Evolutionary conservation across 2,329 filamentous ascomycete species (phyloP).

Genomic region (Waltergamsia citrina): DNA sequence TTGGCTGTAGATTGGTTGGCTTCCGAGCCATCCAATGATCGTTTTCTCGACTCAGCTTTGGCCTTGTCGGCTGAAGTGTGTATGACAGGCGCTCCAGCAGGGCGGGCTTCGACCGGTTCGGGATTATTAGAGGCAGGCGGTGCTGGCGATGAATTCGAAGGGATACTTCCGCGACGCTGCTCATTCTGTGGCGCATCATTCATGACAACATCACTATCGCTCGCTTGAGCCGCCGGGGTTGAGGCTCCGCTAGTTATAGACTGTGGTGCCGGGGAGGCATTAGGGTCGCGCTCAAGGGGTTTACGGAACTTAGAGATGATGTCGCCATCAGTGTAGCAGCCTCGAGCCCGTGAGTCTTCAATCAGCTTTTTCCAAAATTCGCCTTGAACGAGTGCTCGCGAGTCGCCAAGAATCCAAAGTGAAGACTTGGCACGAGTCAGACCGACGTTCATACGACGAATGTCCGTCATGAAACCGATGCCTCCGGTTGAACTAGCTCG

Average conservation of each 20-base stretch:
- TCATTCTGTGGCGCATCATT: slow-evolving; percentile 3
- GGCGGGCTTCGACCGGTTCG: not conserved
- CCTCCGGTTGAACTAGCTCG: slow-evolving; percentile 86
- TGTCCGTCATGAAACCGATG: slow-evolving; percentile 97
- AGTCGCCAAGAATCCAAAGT: slow-evolving; percentile 92
- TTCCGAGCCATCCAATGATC: slow-evolving; percentile 28
- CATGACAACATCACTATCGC: slow-evolving; percentile 8
- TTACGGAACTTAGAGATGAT: slow-evolving; percentile 38
- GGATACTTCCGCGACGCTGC: not conserved
- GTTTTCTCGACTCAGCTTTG: slow-evolving; percentile 26
- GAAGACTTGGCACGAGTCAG: slow-evolving; percentile 94
- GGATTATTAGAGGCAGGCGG: not conserved
- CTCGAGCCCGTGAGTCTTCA: slow-evolving; percentile 64
- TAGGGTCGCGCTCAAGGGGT: slow-evolving; percentile 23
- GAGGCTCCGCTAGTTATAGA: slow-evolving; percentile 13
- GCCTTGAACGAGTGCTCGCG: slow-evolving; percentile 73
- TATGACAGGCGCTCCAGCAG: slow-evolving; percentile 21
- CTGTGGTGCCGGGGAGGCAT: slow-evolving; percentile 8
- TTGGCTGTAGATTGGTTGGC: slow-evolving; percentile 22
- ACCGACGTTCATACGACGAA: slow-evolving; percentile 98
- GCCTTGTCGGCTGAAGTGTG: slow-evolving; percentile 19
- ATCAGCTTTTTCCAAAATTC: slow-evolving; percentile 88
- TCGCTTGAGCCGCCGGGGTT: slow-evolving; percentile 4
- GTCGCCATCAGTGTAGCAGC: slow-evolving; percentile 65
- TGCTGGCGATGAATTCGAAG: not conserved